phyloP scores from a whole-genome alignment of 345 rosid species.

The Euphorbia peplus region DNA sequence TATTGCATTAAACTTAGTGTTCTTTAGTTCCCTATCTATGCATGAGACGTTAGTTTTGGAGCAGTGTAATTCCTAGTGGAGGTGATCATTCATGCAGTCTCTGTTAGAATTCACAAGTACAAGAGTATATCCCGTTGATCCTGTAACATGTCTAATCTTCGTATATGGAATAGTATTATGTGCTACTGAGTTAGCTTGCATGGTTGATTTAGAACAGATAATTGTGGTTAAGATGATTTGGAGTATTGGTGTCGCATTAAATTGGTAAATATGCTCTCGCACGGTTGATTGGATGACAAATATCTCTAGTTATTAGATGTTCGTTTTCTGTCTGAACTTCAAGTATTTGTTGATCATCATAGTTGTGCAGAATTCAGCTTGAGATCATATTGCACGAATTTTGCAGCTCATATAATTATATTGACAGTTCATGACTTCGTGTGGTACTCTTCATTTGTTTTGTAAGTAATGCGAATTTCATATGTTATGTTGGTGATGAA shows the following conservation, averaged over 20 bases:
- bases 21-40: conserved; percentile 34
- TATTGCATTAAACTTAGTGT: conserved; percentile 39
- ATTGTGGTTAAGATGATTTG: conserved; percentile 1
- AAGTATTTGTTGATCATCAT: conserved; percentile 1
- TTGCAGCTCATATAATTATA: not conserved
- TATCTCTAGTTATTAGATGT: not conserved
- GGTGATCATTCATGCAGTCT: conserved; percentile 30
- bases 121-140: conserved; percentile 5
- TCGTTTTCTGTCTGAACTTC: conserved; percentile 8
- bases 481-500: not conserved
- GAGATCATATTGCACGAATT: not conserved
- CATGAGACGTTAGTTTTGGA: conserved; percentile 37
- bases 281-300: not conserved
- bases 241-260: not conserved
- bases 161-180: not conserved
- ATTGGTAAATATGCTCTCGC: not conserved
- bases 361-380: conserved; percentile 7
- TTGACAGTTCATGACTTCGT: not conserved
- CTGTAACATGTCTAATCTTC: not conserved
- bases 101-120: conserved; percentile 18
- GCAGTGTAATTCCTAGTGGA: conserved; percentile 29
- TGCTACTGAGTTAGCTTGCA: not conserved
- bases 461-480: conserved; percentile 9
- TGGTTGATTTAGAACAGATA: not conserved
- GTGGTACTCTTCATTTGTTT: conserved; percentile 1